Percentiles rank a stretch among this genome's conserved stretches.
Evolutionary conservation across 805 yeast species (phyloP).

Genomic region (Yarrowia porcina): DNA sequence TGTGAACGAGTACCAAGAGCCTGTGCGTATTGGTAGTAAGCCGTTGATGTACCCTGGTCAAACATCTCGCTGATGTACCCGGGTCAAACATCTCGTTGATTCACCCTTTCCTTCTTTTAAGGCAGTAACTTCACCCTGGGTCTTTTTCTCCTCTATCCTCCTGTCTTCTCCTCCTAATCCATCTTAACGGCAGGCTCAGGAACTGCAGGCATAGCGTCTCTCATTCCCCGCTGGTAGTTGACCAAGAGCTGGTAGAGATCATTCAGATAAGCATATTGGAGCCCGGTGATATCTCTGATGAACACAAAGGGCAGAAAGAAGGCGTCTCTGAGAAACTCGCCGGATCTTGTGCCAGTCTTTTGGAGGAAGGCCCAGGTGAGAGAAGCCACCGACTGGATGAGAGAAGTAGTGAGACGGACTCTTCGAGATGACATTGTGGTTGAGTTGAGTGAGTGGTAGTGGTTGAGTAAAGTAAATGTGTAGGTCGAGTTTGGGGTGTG

Average conservation of each 20-base stretch:
- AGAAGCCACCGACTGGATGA: not conserved
- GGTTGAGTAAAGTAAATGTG: not conserved
- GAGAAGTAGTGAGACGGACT: not conserved
- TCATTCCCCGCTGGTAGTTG: not conserved
- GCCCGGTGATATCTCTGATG: not conserved
- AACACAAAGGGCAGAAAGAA: slow-evolving; percentile 17
- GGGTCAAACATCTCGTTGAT: too few species aligned
- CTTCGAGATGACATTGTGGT: not conserved
- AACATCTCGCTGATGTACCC: too few species aligned
- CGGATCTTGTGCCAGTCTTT: not conserved
- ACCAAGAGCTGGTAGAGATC: not conserved
- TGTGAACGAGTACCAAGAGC: too few species aligned
- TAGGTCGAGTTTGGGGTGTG: not conserved
- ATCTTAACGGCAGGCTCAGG: not conserved
- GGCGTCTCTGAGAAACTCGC: slow-evolving; percentile 3
- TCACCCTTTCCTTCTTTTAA: too few species aligned
- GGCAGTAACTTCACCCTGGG: too few species aligned
- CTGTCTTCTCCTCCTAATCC: not conserved
- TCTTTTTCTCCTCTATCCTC: not conserved
- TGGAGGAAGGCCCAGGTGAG: not conserved
- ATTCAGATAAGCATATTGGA: not conserved
- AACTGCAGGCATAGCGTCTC: not conserved
- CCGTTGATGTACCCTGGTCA: too few species aligned
- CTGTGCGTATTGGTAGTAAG: too few species aligned
- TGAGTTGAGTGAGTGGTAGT: not conserved